Evolutionary conservation across 306 rosid species (phyloP), one percentile per base, ranked within the genome.

Genomic region (Erythrophleum fordii): DNA sequence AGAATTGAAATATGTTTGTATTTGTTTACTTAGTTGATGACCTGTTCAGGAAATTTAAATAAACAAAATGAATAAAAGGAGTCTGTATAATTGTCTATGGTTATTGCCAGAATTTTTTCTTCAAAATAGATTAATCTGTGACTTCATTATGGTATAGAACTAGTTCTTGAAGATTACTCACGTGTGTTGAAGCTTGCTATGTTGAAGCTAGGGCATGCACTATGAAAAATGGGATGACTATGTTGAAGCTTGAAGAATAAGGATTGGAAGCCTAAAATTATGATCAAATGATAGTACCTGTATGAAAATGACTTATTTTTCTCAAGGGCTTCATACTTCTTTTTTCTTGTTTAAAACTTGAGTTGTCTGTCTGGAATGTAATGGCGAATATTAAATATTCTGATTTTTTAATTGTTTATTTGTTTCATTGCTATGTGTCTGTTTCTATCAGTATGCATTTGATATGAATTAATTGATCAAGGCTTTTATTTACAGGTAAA

Each of bases 401-500:
- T 60, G 34, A 59, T 17, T 31, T 31, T 70, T 26, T 39, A 45
- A 20, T 44, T 12, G 42, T 73, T 66, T 58, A 60, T 84, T 62
- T 69, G 28, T 62, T 82, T 6, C 44, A 42, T 56, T 45, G 18
- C 8, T 41, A 61, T 31, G 23, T 71, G 20, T 34, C 51, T 59
- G 42, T 34, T 31, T 39, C 6, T 41, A 67, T 14, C 1, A 23
- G 35, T 53, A 78, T 71, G 34, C 62, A 45, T 44, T 8, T 34
- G 55, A 64, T 45, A 67, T 37, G 46, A 7, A 51, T 74, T 66
- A 42, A 46, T 5, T 26, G 77, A 58, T 55, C 37, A 20, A 13
- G 52, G 71, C 45, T 75, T 72, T 72, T 58, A 70, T 83, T 74
- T 69, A 5, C 80, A 93, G 95, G 85, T 93, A 55, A 93, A 89